Evolutionary conservation across 75 land plant genomes (phyloP), one percentile per base, ranked within the genome.

Genomic region (Chamaecyparis obtusa): DNA sequence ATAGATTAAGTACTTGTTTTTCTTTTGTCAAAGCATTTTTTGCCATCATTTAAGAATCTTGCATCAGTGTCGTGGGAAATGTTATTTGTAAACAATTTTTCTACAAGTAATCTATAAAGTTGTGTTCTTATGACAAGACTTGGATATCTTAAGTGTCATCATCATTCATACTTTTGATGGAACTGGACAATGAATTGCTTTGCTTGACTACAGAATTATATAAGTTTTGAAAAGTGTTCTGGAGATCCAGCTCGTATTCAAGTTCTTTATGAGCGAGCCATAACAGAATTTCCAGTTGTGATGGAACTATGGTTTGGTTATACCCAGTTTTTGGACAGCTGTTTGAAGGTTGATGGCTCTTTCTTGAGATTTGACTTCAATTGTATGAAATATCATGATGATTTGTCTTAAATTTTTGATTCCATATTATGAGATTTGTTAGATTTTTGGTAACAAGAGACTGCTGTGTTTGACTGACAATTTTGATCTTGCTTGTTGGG

Each of bases 221-320:
- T 97, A 30, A 90, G 91, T 75, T 93, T 93, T 86, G 99, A 98
- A 86, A 94, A 95, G 74, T 91, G 93, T 54, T 95, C 92, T 84
- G 97, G 98, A 9, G 95, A 95, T 87, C 99, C 99, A 48, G 95
- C 95, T 86, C 94, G 99, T 27, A 95, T 93, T 57, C 97, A 95
- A 84, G 87, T 96, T 84, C 89, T 98, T 5, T 98, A 93, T 93
- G 99, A 98, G 88, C 97, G 99, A 91, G 99, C 99, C 80, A 87
- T 97, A 56, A 46, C 93, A n/a, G 95, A 92, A 27, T 97, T 95
- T 86, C 98, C 99, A 64, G 86, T 98, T 82, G 93, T 94, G 39
- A 92, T 89, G 79, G 99, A 98, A 88, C 86, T 98, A 13, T 98
- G 99, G 99, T 88, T 96, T 43, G 92, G 89, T 87, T 98, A 97